These are phyloP conservation scores for Pezicula rhizophila DNA, from an alignment of 2,329 filamentous ascomycete genomes.

Conservation along the genomic window DNA sequence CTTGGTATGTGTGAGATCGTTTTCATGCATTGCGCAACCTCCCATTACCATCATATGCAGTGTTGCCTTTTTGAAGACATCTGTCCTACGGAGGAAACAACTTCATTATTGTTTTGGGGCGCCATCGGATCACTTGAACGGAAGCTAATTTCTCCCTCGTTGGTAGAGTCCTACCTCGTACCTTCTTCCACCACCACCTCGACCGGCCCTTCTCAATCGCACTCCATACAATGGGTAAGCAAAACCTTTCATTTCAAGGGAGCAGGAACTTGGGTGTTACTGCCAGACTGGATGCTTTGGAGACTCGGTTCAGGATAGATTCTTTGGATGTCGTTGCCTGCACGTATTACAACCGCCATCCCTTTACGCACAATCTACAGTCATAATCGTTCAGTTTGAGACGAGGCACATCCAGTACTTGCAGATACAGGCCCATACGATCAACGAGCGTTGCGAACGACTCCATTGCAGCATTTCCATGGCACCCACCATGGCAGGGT, in stretches of 20 bases:
- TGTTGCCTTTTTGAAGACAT: not conserved
- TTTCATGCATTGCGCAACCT: constrained; percentile 17
- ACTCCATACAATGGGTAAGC: constrained; percentile 29
- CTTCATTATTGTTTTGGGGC: not conserved
- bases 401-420: not conserved
- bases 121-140: constrained; percentile 4
- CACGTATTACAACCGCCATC: too few species aligned
- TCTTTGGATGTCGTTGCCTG: not conserved
- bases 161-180: constrained; percentile 13
- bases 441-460: too few species aligned
- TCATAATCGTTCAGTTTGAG: constrained; percentile 4
- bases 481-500: constrained; percentile 12
- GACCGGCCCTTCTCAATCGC: constrained; percentile 24
- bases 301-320: not conserved
- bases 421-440: too few species aligned
- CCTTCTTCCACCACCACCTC: constrained; percentile 28
- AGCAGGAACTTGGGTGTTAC: constrained; percentile 6
- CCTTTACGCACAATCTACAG: constrained; percentile 3
- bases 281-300: not conserved
- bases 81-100: not conserved
- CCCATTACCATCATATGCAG: constrained; percentile 11
- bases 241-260: constrained; percentile 17
- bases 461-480: too few species aligned
- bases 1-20: constrained; percentile 21
- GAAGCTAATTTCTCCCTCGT: constrained; percentile 16